Percentiles rank a stretch among this genome's conserved stretches.
Conservation (phyloP, 2,329 filamentous ascomycete genomes). For the Fusarium coffeatum region DNA sequence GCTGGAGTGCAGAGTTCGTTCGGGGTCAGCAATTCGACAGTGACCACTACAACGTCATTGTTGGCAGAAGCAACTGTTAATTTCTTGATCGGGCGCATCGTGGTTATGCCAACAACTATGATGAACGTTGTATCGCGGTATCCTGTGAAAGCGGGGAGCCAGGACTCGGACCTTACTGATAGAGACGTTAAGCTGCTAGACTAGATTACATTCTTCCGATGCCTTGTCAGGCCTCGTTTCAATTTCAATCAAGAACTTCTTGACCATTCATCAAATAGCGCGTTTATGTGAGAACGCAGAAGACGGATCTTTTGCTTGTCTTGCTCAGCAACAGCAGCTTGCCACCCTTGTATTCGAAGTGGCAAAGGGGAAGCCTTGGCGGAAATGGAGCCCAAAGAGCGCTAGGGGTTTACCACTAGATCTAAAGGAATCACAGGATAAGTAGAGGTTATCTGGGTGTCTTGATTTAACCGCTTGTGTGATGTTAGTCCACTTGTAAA, state of each 20-base stretch:
- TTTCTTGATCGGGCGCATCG: not conserved
- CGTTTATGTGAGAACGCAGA: not conserved
- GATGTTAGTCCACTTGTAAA: not conserved
- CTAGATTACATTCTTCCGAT: not conserved
- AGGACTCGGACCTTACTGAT: not conserved
- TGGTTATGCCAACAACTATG: not conserved
- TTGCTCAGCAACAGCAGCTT: not conserved
- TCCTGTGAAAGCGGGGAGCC: not conserved
- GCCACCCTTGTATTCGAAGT: not conserved
- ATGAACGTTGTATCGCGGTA: not conserved
- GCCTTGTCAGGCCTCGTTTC: not conserved
- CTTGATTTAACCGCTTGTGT: not conserved
- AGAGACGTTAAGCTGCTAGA: not conserved
- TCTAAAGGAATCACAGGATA: not conserved
- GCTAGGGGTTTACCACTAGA: fast-evolving
- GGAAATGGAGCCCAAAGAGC: not conserved
- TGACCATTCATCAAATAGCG: fast-evolving
- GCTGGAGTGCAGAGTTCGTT: not conserved
- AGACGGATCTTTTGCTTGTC: fast-evolving
- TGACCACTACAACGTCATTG: not conserved
- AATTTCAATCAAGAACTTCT: not conserved
- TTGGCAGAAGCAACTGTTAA: not conserved
- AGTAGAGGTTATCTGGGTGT: not conserved
- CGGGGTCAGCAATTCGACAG: not conserved
- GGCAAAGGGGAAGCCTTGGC: not conserved